These are phyloP conservation scores for Aspergillus proliferans DNA, from an alignment of 2,329 filamentous ascomycete genomes.

Conservation along the genomic window DNA sequence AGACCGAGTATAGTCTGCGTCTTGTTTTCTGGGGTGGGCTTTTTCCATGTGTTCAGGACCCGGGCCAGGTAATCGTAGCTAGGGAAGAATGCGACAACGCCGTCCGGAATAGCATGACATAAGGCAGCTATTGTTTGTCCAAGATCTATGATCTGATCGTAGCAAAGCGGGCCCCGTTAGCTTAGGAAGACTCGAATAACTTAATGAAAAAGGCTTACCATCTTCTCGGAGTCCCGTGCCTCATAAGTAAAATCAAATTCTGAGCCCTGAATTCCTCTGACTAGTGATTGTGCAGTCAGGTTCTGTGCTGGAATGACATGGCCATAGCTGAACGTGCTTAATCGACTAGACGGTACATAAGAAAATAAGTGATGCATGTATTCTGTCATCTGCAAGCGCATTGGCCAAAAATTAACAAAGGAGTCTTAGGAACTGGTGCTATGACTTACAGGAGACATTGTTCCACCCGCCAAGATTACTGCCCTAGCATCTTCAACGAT, in stretches of 20 bases:
- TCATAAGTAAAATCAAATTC: slow-evolving; percentile 85
- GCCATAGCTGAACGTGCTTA: slow-evolving; percentile 82
- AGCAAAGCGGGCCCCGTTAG: background rate
- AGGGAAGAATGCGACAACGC: slow-evolving; percentile 90
- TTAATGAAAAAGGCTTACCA: slow-evolving; percentile 38
- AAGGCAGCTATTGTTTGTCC: slow-evolving; percentile 67
- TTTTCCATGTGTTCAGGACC: slow-evolving; percentile 60
- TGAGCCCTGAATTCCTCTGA: slow-evolving; percentile 39
- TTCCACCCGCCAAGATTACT: slow-evolving; percentile 86
- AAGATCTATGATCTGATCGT: slow-evolving; percentile 57
- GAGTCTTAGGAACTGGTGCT: background rate
- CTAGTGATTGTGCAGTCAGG: slow-evolving; percentile 70
- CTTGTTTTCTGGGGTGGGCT: slow-evolving; percentile 21
- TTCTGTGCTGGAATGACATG: slow-evolving; percentile 85
- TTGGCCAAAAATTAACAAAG: background rate
- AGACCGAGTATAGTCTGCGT: slow-evolving; percentile 23
- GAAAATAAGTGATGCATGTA: slow-evolving; percentile 84
- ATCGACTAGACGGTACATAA: slow-evolving; percentile 54
- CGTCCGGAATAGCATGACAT: slow-evolving; percentile 71
- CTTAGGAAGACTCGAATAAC: background rate
- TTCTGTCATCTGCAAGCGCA: slow-evolving; percentile 60
- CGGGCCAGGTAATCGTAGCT: slow-evolving; percentile 85
- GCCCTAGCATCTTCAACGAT: slow-evolving; percentile 79
- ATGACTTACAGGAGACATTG: slow-evolving; percentile 72
- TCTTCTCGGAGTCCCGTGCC: slow-evolving; percentile 60